These are phyloP conservation scores for Jackrogersella multiformis DNA, from an alignment of 495 filamentous ascomycete species.

Conservation along the genomic window DNA sequence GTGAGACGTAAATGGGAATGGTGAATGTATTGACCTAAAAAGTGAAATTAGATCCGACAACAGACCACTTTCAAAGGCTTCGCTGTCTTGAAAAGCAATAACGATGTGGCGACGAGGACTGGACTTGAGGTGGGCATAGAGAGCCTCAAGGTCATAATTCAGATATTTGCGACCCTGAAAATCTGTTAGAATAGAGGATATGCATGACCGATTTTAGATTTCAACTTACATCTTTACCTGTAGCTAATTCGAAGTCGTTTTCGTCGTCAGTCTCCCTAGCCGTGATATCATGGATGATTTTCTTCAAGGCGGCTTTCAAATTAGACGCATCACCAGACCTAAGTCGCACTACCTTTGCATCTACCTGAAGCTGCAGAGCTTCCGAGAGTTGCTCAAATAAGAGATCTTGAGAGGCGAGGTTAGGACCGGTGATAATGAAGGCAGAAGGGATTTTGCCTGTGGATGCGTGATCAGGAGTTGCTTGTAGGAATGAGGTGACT, in stretches of 20 bases:
- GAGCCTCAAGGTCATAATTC: slow-evolving; percentile 90
- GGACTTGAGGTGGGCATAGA: slow-evolving; percentile 69
- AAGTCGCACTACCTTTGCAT: slow-evolving; percentile 70
- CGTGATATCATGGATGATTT: slow-evolving; percentile 75
- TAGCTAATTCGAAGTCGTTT: slow-evolving; percentile 54
- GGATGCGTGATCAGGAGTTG: slow-evolving; percentile 50
- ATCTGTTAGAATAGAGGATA: slow-evolving; percentile 5
- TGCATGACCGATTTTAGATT: not conserved
- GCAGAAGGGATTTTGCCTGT: slow-evolving; percentile 73
- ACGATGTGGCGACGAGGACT: slow-evolving; percentile 69
- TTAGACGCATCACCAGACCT: slow-evolving; percentile 82
- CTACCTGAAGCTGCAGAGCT: slow-evolving; percentile 57
- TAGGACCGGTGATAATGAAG: slow-evolving; percentile 86
- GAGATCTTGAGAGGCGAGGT: slow-evolving; percentile 77
- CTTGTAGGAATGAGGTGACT: slow-evolving; percentile 71
- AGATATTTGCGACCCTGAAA: slow-evolving; percentile 74
- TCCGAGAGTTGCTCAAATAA: slow-evolving; percentile 75
- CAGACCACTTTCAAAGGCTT: slow-evolving; percentile 85
- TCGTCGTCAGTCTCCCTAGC: slow-evolving; percentile 56
- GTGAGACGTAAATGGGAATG: not conserved
- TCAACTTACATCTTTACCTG: slow-evolving; percentile 63
- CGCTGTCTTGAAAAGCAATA: slow-evolving; percentile 86
- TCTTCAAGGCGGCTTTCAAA: slow-evolving; percentile 83
- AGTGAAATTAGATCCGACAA: slow-evolving; percentile 81
- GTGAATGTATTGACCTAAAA: slow-evolving; percentile 68